These are phyloP conservation scores for Trichoderma virens DNA, from an alignment of 495 filamentous ascomycete species.

Conservation along the genomic window DNA sequence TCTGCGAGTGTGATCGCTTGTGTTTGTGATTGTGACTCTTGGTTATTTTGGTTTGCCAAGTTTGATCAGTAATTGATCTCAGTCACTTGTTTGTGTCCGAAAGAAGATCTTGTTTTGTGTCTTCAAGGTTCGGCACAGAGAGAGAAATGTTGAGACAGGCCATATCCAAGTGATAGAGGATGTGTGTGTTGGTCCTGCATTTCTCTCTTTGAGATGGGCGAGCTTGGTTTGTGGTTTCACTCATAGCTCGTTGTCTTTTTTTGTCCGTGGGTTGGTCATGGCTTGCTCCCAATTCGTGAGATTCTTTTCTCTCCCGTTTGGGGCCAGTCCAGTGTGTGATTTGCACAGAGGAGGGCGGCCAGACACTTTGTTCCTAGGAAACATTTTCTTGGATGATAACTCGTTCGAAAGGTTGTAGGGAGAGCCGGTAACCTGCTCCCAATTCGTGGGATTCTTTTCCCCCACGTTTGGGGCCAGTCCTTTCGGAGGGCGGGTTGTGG, in stretches of 20 bases:
- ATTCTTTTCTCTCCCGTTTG: conserved; percentile 3
- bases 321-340: neutral
- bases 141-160: too few relatives aligned
- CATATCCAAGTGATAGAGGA: too few relatives aligned
- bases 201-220: neutral
- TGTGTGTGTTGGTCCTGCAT: neutral
- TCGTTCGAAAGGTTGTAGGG: neutral
- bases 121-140: neutral
- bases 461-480: conserved; percentile 6
- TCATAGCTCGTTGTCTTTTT: neutral
- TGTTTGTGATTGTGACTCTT: too few relatives aligned
- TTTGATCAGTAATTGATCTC: neutral
- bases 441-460: neutral
- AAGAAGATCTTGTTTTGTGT: neutral
- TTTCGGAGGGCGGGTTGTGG: neutral
- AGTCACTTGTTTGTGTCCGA: neutral
- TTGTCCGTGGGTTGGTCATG: neutral
- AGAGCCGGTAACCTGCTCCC: neutral
- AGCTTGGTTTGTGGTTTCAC: neutral
- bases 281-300: conserved; percentile 2
- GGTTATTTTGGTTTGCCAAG: neutral
- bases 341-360: neutral
- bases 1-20: neutral
- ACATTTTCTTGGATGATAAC: conserved; percentile 1
- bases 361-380: neutral